Evolutionary conservation across 192 early-diverging fungal species (phyloP).

Genomic region (Coemansia sp.): DNA sequence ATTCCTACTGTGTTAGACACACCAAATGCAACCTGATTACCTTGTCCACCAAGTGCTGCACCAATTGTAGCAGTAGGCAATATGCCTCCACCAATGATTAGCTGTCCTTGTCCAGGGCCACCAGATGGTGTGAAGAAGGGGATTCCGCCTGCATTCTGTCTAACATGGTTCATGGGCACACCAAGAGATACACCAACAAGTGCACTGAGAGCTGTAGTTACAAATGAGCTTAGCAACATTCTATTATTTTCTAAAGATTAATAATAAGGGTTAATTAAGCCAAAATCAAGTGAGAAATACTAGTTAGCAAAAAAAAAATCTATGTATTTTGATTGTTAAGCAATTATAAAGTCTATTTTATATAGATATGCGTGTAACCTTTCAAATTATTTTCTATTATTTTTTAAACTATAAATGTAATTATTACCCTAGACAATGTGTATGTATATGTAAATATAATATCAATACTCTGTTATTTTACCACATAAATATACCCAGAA

Average conservation of each 20-base stretch:
- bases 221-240: background rate
- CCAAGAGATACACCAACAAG: conserved; percentile 8
- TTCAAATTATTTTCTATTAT: background rate
- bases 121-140: conserved; percentile 10
- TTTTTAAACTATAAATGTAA: background rate
- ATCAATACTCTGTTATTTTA: too few relatives aligned
- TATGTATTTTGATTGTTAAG: too few relatives aligned
- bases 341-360: too few relatives aligned
- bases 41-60: conserved; percentile 2
- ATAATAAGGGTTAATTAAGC: too few relatives aligned
- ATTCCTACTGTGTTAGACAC: conserved; percentile 18
- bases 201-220: background rate
- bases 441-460: too few relatives aligned
- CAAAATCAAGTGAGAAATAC: too few relatives aligned
- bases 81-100: conserved; percentile 31
- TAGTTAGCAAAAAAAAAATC: background rate
- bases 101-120: conserved; percentile 12
- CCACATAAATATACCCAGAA: too few relatives aligned
- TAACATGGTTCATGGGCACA: conserved; percentile 12
- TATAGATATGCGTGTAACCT: too few relatives aligned
- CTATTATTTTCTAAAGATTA: background rate
- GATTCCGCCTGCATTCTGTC: conserved; percentile 6
- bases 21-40: conserved; percentile 8
- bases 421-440: too few relatives aligned
- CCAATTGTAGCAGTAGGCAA: conserved; percentile 31